A percentile compares a stretch with the other conserved stretches of the same genome.
Evolutionary conservation across 495 filamentous ascomycete genomes (phyloP).

Genomic region (Penicillium riverlandense): DNA sequence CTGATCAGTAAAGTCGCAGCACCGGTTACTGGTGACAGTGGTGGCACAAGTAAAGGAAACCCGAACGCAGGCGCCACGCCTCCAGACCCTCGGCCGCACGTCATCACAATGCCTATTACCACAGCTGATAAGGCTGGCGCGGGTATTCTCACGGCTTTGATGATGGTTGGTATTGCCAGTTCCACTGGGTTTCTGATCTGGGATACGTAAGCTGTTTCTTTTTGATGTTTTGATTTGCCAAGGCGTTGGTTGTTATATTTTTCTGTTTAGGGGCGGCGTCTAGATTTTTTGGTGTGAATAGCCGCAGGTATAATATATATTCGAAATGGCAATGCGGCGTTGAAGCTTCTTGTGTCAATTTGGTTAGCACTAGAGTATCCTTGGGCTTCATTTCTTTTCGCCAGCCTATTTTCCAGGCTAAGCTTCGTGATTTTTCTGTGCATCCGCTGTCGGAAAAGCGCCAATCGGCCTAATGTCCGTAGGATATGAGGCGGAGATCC

Average conservation of each 20-base stretch:
- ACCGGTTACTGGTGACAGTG: conserved; percentile 58
- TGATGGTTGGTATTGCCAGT: conserved; percentile 20
- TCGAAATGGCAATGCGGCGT: no score
- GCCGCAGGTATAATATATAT: no score
- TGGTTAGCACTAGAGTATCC: no score
- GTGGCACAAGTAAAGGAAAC: conserved; percentile 71
- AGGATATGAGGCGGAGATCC: no score
- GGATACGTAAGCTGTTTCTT: conserved; percentile 4
- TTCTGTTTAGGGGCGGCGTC: background rate
- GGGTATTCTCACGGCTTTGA: conserved; percentile 25
- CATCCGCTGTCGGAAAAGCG: no score
- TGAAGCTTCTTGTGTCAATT: no score
- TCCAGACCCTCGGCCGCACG: conserved; percentile 4
- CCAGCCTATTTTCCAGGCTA: no score
- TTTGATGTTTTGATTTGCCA: conserved; percentile 1
- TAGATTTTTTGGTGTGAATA: conserved; percentile 12
- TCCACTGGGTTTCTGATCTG: conserved; percentile 25
- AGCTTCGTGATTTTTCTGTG: no score
- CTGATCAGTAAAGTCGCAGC: conserved; percentile 37
- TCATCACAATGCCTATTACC: conserved; percentile 13
- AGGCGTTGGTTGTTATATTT: background rate
- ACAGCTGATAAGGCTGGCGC: conserved; percentile 26
- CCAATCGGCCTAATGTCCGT: no score
- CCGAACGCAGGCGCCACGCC: conserved; percentile 49
- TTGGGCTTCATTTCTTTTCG: no score